Conservation (phyloP, 1,139 yeast genomes). For the Saccharomycopsis hybrid region DNA sequence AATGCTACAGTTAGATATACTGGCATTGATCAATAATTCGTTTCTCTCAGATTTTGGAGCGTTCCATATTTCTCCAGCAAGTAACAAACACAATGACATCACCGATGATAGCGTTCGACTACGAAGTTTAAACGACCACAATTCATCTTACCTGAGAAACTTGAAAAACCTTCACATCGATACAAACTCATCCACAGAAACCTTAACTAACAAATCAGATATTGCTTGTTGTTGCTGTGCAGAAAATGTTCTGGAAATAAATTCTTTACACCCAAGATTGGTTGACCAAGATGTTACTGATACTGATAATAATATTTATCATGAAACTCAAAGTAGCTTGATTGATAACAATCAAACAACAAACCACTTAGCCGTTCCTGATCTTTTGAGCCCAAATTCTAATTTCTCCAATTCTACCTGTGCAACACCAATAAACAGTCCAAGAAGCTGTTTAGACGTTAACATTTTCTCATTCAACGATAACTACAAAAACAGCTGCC, state of each 20-base stretch:
- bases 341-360: not conserved
- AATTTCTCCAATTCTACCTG: constrained; percentile 2
- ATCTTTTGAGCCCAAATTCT: constrained; percentile 6
- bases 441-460: not conserved
- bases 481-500: too few species aligned
- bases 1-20: constrained; percentile 3
- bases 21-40: not conserved
- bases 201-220: too few species aligned
- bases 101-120: not conserved
- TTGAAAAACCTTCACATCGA: not conserved
- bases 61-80: not conserved
- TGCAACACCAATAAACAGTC: constrained; percentile 4
- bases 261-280: not conserved
- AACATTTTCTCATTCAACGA: too few species aligned
- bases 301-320: not conserved
- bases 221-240: too few species aligned
- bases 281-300: not conserved
- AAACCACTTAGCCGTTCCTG: not conserved
- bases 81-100: not conserved
- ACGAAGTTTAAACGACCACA: not conserved
- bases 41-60: not conserved
- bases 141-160: too few species aligned
- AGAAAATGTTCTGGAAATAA: not conserved
- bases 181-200: not conserved
- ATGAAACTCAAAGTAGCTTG: not conserved